A percentile compares a stretch with the other conserved stretches of the same genome.
Evolutionary conservation across 2,329 filamentous ascomycete species (phyloP).

Genomic region (Penicillium sp.): DNA sequence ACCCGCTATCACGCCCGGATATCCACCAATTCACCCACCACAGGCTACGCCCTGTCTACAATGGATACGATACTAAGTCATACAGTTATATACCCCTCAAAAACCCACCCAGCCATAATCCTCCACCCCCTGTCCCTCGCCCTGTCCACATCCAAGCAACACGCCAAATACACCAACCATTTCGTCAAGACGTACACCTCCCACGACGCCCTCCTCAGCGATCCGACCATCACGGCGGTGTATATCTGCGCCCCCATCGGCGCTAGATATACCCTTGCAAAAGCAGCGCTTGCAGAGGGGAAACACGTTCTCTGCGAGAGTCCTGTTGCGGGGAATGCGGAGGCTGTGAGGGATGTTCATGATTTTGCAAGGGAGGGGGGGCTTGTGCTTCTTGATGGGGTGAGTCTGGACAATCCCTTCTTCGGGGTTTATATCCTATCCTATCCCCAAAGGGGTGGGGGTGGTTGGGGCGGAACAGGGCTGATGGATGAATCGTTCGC

Average conservation of each 20-base stretch:
- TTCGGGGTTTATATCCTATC: too few species aligned
- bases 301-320: not conserved
- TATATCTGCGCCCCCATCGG: not conserved
- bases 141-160: not conserved
- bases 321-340: not conserved
- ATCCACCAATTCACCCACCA: too few species aligned
- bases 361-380: not conserved
- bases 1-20: too few species aligned
- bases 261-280: not conserved
- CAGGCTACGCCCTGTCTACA: too few species aligned
- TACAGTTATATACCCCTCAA: not conserved
- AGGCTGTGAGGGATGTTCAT: not conserved
- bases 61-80: too few species aligned
- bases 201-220: not conserved
- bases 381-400: not conserved
- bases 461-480: not conserved
- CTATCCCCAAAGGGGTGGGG: too few species aligned
- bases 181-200: not conserved
- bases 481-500: not conserved
- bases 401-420: not conserved
- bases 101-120: not conserved
- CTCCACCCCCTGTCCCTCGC: not conserved
- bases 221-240: not conserved
- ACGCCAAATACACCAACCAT: not conserved
- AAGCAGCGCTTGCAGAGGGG: not conserved